Conservation (phyloP, 208 protist genomes). For the Leishmania braziliensis region DNA sequence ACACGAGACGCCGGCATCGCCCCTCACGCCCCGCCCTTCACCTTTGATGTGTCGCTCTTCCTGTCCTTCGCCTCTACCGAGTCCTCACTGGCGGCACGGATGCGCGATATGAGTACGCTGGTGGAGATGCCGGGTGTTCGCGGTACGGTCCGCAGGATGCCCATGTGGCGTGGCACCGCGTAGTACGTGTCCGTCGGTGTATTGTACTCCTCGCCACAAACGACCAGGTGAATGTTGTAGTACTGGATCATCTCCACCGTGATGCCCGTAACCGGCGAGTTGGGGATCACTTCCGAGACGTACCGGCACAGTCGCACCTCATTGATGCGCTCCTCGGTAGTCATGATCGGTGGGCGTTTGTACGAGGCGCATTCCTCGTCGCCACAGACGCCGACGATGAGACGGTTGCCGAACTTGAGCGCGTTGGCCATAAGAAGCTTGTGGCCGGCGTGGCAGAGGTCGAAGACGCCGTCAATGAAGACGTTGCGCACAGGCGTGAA, state of each 20-base stretch:
- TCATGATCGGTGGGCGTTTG: slow-evolving; percentile 94
- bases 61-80: slow-evolving; percentile 73
- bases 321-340: slow-evolving; percentile 80
- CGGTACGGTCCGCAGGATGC: slow-evolving; percentile 88
- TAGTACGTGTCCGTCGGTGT: slow-evolving; percentile 89
- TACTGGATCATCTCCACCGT: slow-evolving; percentile 89
- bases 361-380: slow-evolving; percentile 88
- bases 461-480: slow-evolving; percentile 93
- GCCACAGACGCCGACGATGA: slow-evolving; percentile 92
- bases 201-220: slow-evolving; percentile 92
- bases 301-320: slow-evolving; percentile 92
- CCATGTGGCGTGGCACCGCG: slow-evolving; percentile 74
- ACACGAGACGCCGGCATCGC: not conserved
- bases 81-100: slow-evolving; percentile 60
- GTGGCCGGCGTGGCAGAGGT: slow-evolving; percentile 93
- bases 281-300: slow-evolving; percentile 89
- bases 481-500: slow-evolving; percentile 92
- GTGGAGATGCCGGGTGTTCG: slow-evolving; percentile 93
- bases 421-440: slow-evolving; percentile 88
- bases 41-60: slow-evolving; percentile 29
- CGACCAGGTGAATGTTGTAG: slow-evolving; percentile 93
- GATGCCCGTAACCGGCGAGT: slow-evolving; percentile 85
- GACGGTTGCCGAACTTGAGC: slow-evolving; percentile 85
- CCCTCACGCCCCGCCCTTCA: slow-evolving; percentile 43
- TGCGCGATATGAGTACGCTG: slow-evolving; percentile 83